phyloP scores from a whole-genome alignment of 164 flowering plant species.

The Vitis amurensis region DNA sequence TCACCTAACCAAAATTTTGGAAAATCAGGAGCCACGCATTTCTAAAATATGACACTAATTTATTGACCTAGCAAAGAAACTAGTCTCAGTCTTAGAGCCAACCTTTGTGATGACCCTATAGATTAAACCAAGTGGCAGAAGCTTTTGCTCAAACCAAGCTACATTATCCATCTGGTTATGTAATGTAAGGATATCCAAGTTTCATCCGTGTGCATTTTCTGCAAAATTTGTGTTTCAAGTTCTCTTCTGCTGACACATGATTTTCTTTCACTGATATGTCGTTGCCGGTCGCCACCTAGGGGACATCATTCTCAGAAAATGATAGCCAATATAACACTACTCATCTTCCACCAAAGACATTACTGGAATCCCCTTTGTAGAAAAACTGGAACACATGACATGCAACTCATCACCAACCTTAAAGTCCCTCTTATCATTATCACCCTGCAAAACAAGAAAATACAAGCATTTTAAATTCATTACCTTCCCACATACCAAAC shows the following conservation, averaged over 20 bases:
- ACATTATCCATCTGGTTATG: not conserved
- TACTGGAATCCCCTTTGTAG: conserved; percentile 74
- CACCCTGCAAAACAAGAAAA: conserved; percentile 36
- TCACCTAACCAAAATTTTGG: no score
- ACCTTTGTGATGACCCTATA: no score
- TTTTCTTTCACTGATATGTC: not conserved
- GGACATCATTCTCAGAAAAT: not conserved
- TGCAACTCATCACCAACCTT: conserved; percentile 61
- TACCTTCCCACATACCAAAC: no score
- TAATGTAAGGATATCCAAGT: not conserved
- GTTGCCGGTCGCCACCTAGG: not conserved
- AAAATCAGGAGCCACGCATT: no score
- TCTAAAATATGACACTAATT: no score
- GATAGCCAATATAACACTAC: conserved; percentile 7
- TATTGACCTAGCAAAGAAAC: no score
- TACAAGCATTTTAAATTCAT: no score
- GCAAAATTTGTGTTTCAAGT: not conserved
- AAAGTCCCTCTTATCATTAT: conserved; percentile 37
- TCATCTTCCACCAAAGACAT: conserved; percentile 54
- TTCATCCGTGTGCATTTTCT: not conserved
- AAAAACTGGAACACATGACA: conserved; percentile 72
- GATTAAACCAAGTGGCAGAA: no score
- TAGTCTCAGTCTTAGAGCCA: no score
- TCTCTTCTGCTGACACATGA: not conserved
- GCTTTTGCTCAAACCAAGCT: no score